Evolutionary conservation across 2,329 filamentous ascomycete genomes (phyloP).

Genomic region (Penicillium sp.): DNA sequence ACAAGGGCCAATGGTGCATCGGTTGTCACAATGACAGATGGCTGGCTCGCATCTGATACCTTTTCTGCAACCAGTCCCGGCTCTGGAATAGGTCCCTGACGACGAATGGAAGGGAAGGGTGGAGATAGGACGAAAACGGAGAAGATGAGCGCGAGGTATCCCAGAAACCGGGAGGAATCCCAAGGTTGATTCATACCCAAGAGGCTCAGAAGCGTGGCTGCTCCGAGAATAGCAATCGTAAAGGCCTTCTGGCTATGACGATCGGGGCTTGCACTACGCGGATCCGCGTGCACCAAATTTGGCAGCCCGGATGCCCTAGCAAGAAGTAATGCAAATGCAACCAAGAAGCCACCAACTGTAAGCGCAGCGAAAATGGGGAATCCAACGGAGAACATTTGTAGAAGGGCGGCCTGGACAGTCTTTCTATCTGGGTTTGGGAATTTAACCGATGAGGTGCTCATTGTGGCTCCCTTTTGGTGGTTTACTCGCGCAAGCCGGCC

Average conservation of each 20-base stretch:
- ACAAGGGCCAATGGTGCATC: slow-evolving; percentile 29
- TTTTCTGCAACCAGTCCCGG: slow-evolving; percentile 24
- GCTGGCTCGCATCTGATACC: slow-evolving; percentile 1
- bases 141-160: slow-evolving; percentile 45
- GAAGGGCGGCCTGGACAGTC: slow-evolving; percentile 20
- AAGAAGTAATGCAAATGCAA: slow-evolving; percentile 49
- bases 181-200: slow-evolving; percentile 29
- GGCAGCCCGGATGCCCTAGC: slow-evolving; percentile 45
- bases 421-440: slow-evolving; percentile 17
- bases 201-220: slow-evolving; percentile 23
- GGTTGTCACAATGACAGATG: slow-evolving; percentile 16
- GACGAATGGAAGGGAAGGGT: slow-evolving; percentile 35
- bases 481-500: slow-evolving; percentile 22
- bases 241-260: slow-evolving; percentile 27
- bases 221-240: slow-evolving; percentile 24
- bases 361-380: slow-evolving; percentile 55
- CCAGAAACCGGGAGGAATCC: slow-evolving; percentile 40
- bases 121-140: slow-evolving; percentile 49
- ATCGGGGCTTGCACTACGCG: slow-evolving; percentile 12
- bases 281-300: slow-evolving; percentile 14
- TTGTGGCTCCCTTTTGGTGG: slow-evolving; percentile 6
- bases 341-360: slow-evolving; percentile 51
- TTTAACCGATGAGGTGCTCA: slow-evolving; percentile 6
- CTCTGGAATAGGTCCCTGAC: slow-evolving; percentile 17
- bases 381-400: slow-evolving; percentile 40